Base-by-base conservation (phyloP, 1,284 basidiomycete genomes). In the Pterulicium gracile region DNA sequence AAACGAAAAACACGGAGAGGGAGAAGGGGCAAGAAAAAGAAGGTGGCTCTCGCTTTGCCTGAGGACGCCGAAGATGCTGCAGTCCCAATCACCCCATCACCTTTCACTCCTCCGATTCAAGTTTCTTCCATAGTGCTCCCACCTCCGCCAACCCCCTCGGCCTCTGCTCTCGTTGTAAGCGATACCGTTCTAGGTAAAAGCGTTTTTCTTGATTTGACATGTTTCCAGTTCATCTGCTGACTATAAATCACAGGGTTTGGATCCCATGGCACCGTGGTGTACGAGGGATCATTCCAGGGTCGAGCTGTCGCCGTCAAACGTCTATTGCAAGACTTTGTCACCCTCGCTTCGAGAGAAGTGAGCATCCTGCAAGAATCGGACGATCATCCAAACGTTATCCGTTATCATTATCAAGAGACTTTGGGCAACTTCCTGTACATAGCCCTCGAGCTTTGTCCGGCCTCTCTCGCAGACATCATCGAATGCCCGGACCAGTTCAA, bases 371-470 rank as follows among this genome's bases (percentile, higher is more conserved):
- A 95, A 66, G 94, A 97, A 59, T 90, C 88, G 35, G 96, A 98
- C 66, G 92, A 97, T 61, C 96, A 98, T 58, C 92, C 93, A 3
- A 98, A 98, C 63, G 94, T 98, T 56, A 95, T 98, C 54, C 82
- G 95, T 48, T 95, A 98, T 64, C 98, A 93, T 64, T 98, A 93
- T 66, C 93, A 98, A 70, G 95, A 98, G 67, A 75, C 88, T 1
- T 84, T 88, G 18, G 81, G 83, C 32, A 91, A 88, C 58, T 98
- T 98, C 70, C 75, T 98, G 7, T 98, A 95, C 65, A 98, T 98
- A 50, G 95, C 96, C 0, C 81, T 98, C 23, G 96, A 98, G 62
- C 74, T 98, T 2, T 98, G 95, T 63, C 92, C 93, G 0, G 92
- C 92, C 0, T 93, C 91, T 4, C 77, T 98, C 4, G 92, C 90